A percentile compares a stretch with the other conserved stretches of the same genome.
These are phyloP conservation scores for Evernia prunastri DNA, from an alignment of 495 filamentous ascomycete genomes.

Conservation along the genomic window DNA sequence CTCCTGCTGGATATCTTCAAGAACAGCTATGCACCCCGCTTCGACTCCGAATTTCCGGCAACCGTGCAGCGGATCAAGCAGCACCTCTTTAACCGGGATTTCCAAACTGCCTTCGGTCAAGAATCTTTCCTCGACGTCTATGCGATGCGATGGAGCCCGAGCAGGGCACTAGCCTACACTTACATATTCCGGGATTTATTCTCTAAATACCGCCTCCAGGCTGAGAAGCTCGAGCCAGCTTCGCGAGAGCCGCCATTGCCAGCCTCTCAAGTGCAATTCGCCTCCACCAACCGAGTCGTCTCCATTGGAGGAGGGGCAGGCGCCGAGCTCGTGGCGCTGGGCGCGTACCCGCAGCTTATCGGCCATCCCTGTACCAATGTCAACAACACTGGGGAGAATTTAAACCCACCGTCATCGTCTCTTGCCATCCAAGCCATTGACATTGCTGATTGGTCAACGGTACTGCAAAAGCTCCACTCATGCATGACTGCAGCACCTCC, in stretches of 20 bases:
- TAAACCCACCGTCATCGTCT: not conserved
- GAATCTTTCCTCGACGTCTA: slow-evolving; percentile 68
- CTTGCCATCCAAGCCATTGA: slow-evolving; percentile 65
- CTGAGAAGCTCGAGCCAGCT: not conserved
- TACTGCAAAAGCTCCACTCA: slow-evolving; percentile 49
- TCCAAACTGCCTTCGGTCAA: slow-evolving; percentile 66
- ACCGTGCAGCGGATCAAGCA: slow-evolving; percentile 74
- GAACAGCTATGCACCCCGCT: slow-evolving; percentile 45
- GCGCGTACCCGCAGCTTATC: slow-evolving; percentile 30
- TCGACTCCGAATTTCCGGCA: slow-evolving; percentile 37
- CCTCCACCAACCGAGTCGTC: slow-evolving; percentile 37
- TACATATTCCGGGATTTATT: slow-evolving; percentile 10
- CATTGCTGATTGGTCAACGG: slow-evolving; percentile 65
- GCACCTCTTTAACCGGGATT: slow-evolving; percentile 79
- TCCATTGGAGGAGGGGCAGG: slow-evolving; percentile 82
- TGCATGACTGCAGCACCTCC: slow-evolving; percentile 34
- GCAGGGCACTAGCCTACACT: slow-evolving; percentile 71
- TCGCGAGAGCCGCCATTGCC: not conserved
- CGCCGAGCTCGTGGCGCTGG: slow-evolving; percentile 75
- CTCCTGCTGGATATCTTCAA: slow-evolving; percentile 71
- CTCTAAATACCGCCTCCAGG: not conserved
- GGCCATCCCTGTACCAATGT: not conserved
- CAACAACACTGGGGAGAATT: not conserved
- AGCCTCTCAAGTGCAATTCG: slow-evolving; percentile 1
- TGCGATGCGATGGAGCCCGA: slow-evolving; percentile 79